phyloP scores from a whole-genome alignment of 176 grass and related monocot genomes.

The Juncus effusus region DNA sequence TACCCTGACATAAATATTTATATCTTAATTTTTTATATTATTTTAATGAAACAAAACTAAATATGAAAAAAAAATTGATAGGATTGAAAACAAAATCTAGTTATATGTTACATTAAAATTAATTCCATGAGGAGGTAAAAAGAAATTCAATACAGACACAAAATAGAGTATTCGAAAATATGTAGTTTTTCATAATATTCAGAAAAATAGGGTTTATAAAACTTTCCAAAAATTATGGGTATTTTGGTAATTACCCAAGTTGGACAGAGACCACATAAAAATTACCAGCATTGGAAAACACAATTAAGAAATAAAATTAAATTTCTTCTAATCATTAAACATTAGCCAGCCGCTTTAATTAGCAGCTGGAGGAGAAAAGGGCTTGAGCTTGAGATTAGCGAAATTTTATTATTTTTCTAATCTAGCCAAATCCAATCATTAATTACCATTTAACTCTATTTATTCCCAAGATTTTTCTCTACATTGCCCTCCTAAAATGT shows the following conservation, averaged over 20 bases:
- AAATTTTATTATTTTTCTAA: conserved; percentile 30
- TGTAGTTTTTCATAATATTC: neutral
- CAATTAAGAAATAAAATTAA: neutral
- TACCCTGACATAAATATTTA: no score
- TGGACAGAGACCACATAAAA: neutral
- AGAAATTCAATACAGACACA: no score
- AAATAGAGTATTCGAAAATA: no score
- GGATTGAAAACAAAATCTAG: no score
- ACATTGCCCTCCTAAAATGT: conserved; percentile 10
- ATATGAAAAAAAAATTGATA: no score
- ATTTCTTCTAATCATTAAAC: conserved; percentile 29
- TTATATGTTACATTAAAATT: no score
- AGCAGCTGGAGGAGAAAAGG: conserved; percentile 36
- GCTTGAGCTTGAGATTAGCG: conserved; percentile 43
- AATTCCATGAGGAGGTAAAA: no score
- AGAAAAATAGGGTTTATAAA: neutral
- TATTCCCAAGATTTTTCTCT: neutral
- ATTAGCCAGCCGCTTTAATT: conserved; percentile 29
- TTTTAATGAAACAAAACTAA: no score
- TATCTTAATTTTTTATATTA: no score
- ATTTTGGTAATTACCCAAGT: no score
- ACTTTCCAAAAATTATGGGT: neutral
- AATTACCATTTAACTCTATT: conserved; percentile 17
- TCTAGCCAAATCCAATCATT: conserved; percentile 8
- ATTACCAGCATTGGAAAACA: conserved; percentile 16